Conservation (phyloP, 2,329 filamentous ascomycete species). For the Aspergillus tamarii region DNA sequence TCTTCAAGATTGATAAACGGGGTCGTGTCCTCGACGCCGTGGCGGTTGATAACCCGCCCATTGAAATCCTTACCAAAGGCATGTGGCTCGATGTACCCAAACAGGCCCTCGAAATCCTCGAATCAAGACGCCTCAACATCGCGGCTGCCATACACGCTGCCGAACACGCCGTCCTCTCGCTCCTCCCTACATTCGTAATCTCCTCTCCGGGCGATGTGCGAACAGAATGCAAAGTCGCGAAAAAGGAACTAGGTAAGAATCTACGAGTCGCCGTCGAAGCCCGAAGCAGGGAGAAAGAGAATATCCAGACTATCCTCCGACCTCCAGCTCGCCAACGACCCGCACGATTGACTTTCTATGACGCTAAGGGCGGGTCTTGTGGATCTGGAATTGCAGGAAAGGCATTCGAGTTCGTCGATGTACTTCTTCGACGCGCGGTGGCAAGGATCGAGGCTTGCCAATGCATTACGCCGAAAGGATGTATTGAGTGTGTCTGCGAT, state of each 20-base stretch:
- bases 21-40: constrained; percentile 88
- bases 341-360: constrained; percentile 89
- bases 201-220: constrained; percentile 87
- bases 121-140: constrained; percentile 72
- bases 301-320: constrained; percentile 26
- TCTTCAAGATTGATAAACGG: constrained; percentile 92
- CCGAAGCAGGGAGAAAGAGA: constrained; percentile 8
- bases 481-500: constrained; percentile 85
- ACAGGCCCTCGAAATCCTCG: constrained; percentile 75
- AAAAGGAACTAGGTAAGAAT: constrained; percentile 80
- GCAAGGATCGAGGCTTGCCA: constrained; percentile 74
- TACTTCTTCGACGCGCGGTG: constrained; percentile 75
- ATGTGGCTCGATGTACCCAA: constrained; percentile 95
- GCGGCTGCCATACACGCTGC: constrained; percentile 92
- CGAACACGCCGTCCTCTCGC: constrained; percentile 83
- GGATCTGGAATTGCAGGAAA: constrained; percentile 88
- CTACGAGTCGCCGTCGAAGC: constrained; percentile 29
- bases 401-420: constrained; percentile 88
- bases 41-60: constrained; percentile 88
- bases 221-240: constrained; percentile 87
- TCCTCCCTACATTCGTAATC: constrained; percentile 90
- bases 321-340: constrained; percentile 71
- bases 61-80: constrained; percentile 80
- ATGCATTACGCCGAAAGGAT: constrained; percentile 71
- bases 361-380: constrained; percentile 82